phyloP scores from a whole-genome alignment of 2,329 filamentous ascomycete genomes.

The Pyrenochaeta sp. region DNA sequence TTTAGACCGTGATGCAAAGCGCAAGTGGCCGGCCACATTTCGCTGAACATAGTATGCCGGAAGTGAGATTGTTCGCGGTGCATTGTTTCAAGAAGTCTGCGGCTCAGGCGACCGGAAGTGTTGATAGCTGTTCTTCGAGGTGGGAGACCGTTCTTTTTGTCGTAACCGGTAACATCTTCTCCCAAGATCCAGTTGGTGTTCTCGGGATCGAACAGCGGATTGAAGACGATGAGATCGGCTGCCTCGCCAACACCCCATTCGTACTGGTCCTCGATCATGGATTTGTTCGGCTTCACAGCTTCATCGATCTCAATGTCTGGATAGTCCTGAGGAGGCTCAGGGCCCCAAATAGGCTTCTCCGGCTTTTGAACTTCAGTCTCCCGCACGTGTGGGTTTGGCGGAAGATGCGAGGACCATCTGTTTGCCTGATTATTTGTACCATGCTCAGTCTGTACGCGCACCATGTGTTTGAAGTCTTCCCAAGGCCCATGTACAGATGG shows the following conservation, averaged over 20 bases:
- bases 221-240: constrained; percentile 79
- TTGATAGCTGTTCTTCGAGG: constrained; percentile 76
- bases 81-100: constrained; percentile 73
- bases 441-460: constrained; percentile 68
- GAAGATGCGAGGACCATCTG: constrained; percentile 52
- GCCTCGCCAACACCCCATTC: constrained; percentile 74
- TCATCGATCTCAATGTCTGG: constrained; percentile 62
- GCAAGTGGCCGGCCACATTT: constrained; percentile 78
- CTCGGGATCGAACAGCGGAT: constrained; percentile 77
- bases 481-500: constrained; percentile 74
- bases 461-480: constrained; percentile 74
- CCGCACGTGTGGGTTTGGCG: constrained; percentile 54
- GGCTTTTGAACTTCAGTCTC: constrained; percentile 49
- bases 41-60: constrained; percentile 77
- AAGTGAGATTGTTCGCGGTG: constrained; percentile 75
- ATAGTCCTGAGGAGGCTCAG: constrained; percentile 53
- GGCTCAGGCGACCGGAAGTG: constrained; percentile 73
- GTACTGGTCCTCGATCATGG: constrained; percentile 64
- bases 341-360: constrained; percentile 61
- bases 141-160: constrained; percentile 61
- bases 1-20: constrained; percentile 81
- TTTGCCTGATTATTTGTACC: constrained; percentile 58
- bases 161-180: constrained; percentile 75
- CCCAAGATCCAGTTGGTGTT: constrained; percentile 77
- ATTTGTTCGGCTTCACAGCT: constrained; percentile 62